Percentiles rank a stretch among this genome's conserved stretches.
Conservation (phyloP, 1,284 basidiomycete species). For the Puccinia polysora region DNA sequence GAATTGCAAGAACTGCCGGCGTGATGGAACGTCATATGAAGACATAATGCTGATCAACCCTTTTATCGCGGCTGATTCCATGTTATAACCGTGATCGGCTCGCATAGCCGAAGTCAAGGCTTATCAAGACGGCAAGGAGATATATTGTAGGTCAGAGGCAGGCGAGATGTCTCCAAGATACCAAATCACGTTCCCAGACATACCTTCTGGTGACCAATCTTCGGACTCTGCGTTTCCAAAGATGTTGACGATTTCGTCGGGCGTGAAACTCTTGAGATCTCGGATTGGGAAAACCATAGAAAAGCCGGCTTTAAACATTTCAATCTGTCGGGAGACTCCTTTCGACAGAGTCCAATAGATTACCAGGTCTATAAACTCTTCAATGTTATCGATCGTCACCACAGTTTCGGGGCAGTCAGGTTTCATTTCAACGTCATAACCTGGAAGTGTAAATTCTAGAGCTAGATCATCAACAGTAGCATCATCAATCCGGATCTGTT, state of each 20-base stretch:
- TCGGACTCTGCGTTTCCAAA: slow-evolving; percentile 86
- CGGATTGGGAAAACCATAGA: slow-evolving; percentile 87
- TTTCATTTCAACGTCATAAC: slow-evolving; percentile 77
- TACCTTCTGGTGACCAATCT: slow-evolving; percentile 85
- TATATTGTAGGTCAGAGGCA: not conserved
- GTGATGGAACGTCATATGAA: slow-evolving; percentile 66
- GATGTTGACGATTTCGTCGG: slow-evolving; percentile 85
- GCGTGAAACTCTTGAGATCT: slow-evolving; percentile 84
- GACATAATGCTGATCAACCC: slow-evolving; percentile 83
- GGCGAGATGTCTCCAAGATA: not conserved
- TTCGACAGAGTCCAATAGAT: slow-evolving; percentile 52
- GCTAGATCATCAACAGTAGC: slow-evolving; percentile 72
- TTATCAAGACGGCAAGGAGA: slow-evolving; percentile 49
- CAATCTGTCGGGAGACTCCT: slow-evolving; percentile 52
- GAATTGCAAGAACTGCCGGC: slow-evolving; percentile 90
- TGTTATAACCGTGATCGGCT: slow-evolving; percentile 96
- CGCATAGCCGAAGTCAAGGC: slow-evolving; percentile 87
- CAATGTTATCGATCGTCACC: slow-evolving; percentile 78
- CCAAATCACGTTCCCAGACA: slow-evolving; percentile 51
- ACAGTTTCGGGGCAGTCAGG: slow-evolving; percentile 53
- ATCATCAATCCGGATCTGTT: slow-evolving; percentile 58
- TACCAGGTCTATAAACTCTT: slow-evolving; percentile 72
- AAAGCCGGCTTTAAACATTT: slow-evolving; percentile 62
- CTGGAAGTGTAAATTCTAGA: slow-evolving; percentile 92
- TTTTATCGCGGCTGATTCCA: slow-evolving; percentile 82